These are phyloP conservation scores for Aurinia saxatilis DNA, from an alignment of 345 rosid species.

Conservation along the genomic window DNA sequence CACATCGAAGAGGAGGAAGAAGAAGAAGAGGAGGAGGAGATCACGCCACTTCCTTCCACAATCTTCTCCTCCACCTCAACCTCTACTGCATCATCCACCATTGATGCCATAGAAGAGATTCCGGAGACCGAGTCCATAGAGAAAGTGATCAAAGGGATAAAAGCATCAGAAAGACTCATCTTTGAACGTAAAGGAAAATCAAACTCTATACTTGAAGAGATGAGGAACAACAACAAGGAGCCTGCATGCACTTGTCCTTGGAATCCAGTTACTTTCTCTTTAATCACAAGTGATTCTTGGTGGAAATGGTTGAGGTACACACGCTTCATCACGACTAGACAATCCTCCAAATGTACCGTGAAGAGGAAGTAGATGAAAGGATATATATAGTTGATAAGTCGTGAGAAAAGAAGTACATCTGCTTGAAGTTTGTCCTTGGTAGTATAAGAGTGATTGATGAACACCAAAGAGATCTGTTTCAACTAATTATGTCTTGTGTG, in stretches of 20 bases:
- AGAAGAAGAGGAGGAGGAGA: neutral
- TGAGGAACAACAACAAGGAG: neutral
- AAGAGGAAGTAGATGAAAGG: neutral
- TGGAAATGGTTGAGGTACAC: conserved; percentile 77
- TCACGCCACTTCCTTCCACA: neutral
- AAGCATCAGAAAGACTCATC: conserved; percentile 45
- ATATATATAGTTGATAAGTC: neutral
- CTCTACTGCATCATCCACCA: conserved; percentile 9
- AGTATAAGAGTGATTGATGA: neutral
- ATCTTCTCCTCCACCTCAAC: neutral
- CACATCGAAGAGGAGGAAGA: neutral
- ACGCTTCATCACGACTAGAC: conserved; percentile 40
- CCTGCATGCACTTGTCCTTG: conserved; percentile 35
- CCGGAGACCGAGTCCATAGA: conserved; percentile 36
- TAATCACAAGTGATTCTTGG: conserved; percentile 68
- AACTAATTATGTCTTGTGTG: neutral
- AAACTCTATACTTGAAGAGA: conserved; percentile 43
- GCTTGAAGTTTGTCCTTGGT: conserved; percentile 1
- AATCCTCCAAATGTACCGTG: conserved; percentile 19
- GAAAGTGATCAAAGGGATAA: conserved; percentile 43
- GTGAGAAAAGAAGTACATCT: neutral
- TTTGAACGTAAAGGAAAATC: conserved; percentile 59
- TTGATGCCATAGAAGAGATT: neutral
- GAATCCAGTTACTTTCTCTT: conserved; percentile 50
- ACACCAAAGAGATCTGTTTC: neutral